Evolutionary conservation across 2,329 filamentous ascomycete genomes (phyloP), one percentile per base, ranked within the genome.

Genomic region (Colletotrichum truncatum): DNA sequence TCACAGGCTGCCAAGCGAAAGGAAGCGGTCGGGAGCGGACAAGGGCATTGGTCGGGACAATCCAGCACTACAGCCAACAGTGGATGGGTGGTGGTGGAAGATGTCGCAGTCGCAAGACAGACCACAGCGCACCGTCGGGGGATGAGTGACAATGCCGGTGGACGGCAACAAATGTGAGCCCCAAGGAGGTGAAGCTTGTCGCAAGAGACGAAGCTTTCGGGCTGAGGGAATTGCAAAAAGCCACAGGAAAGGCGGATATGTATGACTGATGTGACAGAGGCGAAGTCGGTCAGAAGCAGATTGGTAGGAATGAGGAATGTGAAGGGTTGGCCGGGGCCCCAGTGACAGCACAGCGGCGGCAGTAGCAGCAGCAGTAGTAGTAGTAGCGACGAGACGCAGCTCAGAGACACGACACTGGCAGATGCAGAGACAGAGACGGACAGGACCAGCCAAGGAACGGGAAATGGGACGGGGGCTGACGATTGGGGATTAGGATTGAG

Each of bases 181-280:
- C 16, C 14, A 32, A n/a, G 6, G 26, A 34, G 34, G 36, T 51
- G 41, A 32, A 32, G 11, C 25, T 28, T 32, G 39, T 21, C 25
- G 25, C 38, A 28, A 32, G 23, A 16, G 30, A 36, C 4, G 36
- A 58, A 52, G 53, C 21, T 45, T 51, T 11, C 43, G 36, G 21
- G 34, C 32, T 28, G 36, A 41, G 49, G 38, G 16, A 55, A 49
- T 48, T 36, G 26, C 11, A 12, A 41, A 49, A 32, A 48, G 57
- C 23, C 34, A 32, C 23, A 21, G 39, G n/a, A 21, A 21, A 14
- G 41, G 38, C 38, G 18, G 61, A 49, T n/a, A n/a, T 34, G 46
- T 52, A 36, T 55, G 62, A 36, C 56, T 43, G 62, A 49, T 55
- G 57, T 65, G 62, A 62, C 41, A 41, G 57, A 65, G 34, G 41